Conservation (phyloP, 1,284 basidiomycete species). For the Melampsora larici-populina region DNA sequence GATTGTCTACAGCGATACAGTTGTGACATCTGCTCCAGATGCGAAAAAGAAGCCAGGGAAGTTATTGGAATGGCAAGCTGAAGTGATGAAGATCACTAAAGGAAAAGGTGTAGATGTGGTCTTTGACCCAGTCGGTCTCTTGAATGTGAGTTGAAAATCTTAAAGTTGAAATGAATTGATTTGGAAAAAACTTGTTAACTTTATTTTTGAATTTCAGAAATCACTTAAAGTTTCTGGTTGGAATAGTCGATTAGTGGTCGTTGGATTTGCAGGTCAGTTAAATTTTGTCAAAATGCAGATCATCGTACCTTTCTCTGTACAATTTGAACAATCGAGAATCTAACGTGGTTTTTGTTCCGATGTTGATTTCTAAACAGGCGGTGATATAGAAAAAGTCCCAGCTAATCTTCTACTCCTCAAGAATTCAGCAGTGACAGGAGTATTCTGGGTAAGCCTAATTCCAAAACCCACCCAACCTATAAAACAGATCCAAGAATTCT, state of each 20-base stretch:
- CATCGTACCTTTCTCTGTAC: too few relatives aligned
- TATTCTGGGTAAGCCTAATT: slow-evolving; percentile 28
- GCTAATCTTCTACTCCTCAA: slow-evolving; percentile 25
- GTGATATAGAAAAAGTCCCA: slow-evolving; percentile 38
- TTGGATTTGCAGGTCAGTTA: slow-evolving; percentile 67
- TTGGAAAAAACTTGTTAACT: background rate
- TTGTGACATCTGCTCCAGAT: slow-evolving; percentile 47
- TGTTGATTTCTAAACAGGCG: slow-evolving; percentile 17
- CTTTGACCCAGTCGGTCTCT: slow-evolving; percentile 81
- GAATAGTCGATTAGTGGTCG: slow-evolving; percentile 84
- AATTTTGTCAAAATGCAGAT: too few relatives aligned
- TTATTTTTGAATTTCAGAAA: slow-evolving; percentile 24
- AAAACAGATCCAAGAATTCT: background rate
- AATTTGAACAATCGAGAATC: too few relatives aligned
- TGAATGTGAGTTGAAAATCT: slow-evolving; percentile 52
- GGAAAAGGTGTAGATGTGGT: slow-evolving; percentile 73
- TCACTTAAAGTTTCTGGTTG: slow-evolving; percentile 86
- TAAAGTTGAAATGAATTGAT: background rate
- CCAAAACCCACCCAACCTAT: background rate
- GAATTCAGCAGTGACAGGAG: slow-evolving; percentile 19
- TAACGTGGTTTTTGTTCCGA: background rate
- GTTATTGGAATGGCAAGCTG: slow-evolving; percentile 53
- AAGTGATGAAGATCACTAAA: slow-evolving; percentile 64
- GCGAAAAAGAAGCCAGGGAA: slow-evolving; percentile 48
- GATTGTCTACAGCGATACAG: slow-evolving; percentile 36